phyloP scores from a whole-genome alignment of 2,329 filamentous ascomycete species.

The Hypoxylon sp. region DNA sequence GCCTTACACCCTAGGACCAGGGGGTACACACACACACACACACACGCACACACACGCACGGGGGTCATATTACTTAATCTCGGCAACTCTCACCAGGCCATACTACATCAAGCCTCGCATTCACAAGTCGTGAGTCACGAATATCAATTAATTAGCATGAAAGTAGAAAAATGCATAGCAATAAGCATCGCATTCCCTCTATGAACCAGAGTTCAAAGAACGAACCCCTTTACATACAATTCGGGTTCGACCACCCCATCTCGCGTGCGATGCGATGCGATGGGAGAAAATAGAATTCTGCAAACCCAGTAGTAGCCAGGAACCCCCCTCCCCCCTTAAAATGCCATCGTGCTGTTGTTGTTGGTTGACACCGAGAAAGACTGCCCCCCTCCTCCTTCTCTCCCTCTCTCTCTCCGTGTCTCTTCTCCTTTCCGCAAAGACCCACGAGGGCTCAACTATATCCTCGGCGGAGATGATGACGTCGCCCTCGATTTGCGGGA shows the following conservation, averaged over 20 bases:
- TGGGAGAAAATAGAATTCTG: conserved; percentile 16
- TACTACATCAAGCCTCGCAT: conserved; percentile 7
- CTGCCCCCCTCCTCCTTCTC: not conserved
- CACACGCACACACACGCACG: too few relatives aligned
- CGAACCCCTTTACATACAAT: conserved; percentile 32
- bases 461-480: conserved; percentile 8
- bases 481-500: conserved; percentile 7
- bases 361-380: conserved; percentile 24
- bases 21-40: too few relatives aligned
- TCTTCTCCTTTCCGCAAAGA: conserved; percentile 16
- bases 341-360: conserved; percentile 12
- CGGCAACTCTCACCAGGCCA: too few relatives aligned
- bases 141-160: not conserved
- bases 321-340: conserved; percentile 18
- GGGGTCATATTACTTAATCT: too few relatives aligned
- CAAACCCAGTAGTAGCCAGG: conserved; percentile 17
- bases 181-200: conserved; percentile 31
- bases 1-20: too few relatives aligned
- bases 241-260: conserved; percentile 12
- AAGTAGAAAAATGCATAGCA: conserved; percentile 10
- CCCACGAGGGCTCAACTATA: conserved; percentile 20
- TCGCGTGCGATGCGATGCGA: not conserved
- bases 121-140: not conserved
- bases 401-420: conserved; percentile 9
- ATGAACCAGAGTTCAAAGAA: conserved; percentile 25